These are phyloP conservation scores for Ceratocystis alfenasii DNA, from an alignment of 2,329 filamentous ascomycete genomes.

Conservation along the genomic window DNA sequence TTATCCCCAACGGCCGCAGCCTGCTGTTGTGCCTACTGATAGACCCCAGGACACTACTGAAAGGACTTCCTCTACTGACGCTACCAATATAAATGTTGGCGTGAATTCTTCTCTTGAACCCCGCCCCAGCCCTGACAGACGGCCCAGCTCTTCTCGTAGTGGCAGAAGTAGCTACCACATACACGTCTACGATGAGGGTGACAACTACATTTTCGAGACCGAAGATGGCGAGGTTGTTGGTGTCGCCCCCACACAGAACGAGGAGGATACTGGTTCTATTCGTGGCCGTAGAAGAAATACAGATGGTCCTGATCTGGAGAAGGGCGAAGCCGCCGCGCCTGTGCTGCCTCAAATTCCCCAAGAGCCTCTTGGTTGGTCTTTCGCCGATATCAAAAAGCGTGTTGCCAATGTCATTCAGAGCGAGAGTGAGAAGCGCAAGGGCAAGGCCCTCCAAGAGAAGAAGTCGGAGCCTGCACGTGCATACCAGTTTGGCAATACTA, in stretches of 20 bases:
- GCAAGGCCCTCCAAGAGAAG: conserved; percentile 43
- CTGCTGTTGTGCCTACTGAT: conserved; percentile 7
- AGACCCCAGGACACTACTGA: conserved; percentile 4
- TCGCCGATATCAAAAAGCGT: conserved; percentile 37
- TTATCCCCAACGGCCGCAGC: conserved; percentile 41
- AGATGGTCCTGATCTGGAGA: conserved; percentile 23
- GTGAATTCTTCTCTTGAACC: neutral
- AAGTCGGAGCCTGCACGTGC: conserved; percentile 63
- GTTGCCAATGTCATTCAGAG: conserved; percentile 44
- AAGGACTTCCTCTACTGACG: conserved; percentile 12
- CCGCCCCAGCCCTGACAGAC: conserved; percentile 15
- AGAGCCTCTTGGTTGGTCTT: conserved; percentile 27
- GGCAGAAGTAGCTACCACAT: conserved; percentile 30
- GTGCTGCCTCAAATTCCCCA: conserved; percentile 12
- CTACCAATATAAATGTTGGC: conserved; percentile 8
- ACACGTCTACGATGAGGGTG: conserved; percentile 70
- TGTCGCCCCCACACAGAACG: conserved; percentile 40
- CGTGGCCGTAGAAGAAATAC: conserved; percentile 1
- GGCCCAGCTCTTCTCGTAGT: conserved; percentile 25
- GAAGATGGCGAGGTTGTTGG: conserved; percentile 74
- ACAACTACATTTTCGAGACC: conserved; percentile 70
- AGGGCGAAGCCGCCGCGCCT: conserved; percentile 23
- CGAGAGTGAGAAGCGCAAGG: conserved; percentile 51
- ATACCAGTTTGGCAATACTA: conserved; percentile 76
- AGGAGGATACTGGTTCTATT: conserved; percentile 24